Evolutionary conservation across 75 land plant species (phyloP).

Genomic region (Picea glauca): DNA sequence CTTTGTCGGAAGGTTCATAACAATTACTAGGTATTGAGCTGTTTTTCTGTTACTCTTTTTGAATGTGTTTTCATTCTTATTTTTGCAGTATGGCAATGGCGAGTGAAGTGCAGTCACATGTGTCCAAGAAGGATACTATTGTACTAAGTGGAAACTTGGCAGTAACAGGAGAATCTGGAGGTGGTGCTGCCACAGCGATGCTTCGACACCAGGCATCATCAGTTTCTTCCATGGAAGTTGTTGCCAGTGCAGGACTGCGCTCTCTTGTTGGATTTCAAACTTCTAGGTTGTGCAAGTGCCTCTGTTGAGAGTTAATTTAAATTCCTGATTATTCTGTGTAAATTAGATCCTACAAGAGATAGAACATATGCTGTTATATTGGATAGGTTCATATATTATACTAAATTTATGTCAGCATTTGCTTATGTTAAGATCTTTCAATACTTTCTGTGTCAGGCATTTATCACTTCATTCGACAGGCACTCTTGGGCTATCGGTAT

Average conservation of each 20-base stretch:
- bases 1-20: neutral
- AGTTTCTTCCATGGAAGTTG: conserved; percentile 66
- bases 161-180: conserved; percentile 56
- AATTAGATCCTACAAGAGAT: neutral
- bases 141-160: conserved; percentile 78
- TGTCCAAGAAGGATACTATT: conserved; percentile 70
- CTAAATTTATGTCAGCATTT: neutral
- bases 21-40: neutral
- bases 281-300: conserved; percentile 47
- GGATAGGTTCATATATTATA: neutral
- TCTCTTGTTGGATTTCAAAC: conserved; percentile 73
- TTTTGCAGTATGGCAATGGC: conserved; percentile 78
- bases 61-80: neutral
- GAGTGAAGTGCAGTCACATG: conserved; percentile 76
- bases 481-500: conserved; percentile 55
- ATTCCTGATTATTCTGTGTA: neutral
- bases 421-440: neutral
- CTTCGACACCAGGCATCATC: conserved; percentile 70
- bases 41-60: neutral
- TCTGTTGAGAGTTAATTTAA: neutral
- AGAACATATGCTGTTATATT: neutral
- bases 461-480: conserved; percentile 84
- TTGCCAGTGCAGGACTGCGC: conserved; percentile 75
- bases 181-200: conserved; percentile 63
- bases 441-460: conserved; percentile 42